Base-by-base conservation (phyloP, 75 land plant species). In the Selaginella moellendorffii region DNA sequence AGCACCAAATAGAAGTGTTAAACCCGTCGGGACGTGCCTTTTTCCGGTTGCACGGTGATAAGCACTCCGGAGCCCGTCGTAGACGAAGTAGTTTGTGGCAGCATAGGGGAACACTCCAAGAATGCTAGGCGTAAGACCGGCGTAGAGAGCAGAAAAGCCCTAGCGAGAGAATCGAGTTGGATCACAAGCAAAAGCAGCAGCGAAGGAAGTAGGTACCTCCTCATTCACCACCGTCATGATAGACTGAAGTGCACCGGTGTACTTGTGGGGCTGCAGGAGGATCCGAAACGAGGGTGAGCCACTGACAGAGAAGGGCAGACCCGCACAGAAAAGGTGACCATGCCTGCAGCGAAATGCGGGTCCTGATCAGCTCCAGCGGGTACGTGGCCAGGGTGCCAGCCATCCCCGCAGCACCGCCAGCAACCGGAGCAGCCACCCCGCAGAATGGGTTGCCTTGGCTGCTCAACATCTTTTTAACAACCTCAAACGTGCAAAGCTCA, bases 391-490 rank as follows among this genome's bases (percentile, higher is more conserved):
- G 25, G n/a, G 77, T 74, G 46, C 74, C 74, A 28, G 73, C 66
- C 29, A 74, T 74, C n/a, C 77, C 77, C 26, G 77, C 77, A 65
- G 67, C 66, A 1, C 74, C 74, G 18, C 77, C 77, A 63, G 77
- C 77, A 36, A 74, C 42, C 0, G 73, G 53, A 1, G 69, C 62
- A 18, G 69, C 69, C 0, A 56, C 1, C n/a, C 53, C 23, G 18
- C 27, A 28, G 5, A 67, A 54, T 19, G 69, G 69, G 54, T 67
- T 53, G 2, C 69, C 69, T 1, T 67, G 61, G 20, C 28, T 67
- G 26, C 27, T 28, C 1, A 67, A 54, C 0, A n/a, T 8, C 23
- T 23, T 67, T 54, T 29, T 25, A 54, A 67, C 61, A 18, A 25
- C 54, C 28, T 67, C 69, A 56, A 67, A 67, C 9, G 53, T 54